A percentile compares a stretch with the other conserved stretches of the same genome.
Conservation (phyloP, 1,139 yeast species). For the Meyerozyma guilliermondii region DNA sequence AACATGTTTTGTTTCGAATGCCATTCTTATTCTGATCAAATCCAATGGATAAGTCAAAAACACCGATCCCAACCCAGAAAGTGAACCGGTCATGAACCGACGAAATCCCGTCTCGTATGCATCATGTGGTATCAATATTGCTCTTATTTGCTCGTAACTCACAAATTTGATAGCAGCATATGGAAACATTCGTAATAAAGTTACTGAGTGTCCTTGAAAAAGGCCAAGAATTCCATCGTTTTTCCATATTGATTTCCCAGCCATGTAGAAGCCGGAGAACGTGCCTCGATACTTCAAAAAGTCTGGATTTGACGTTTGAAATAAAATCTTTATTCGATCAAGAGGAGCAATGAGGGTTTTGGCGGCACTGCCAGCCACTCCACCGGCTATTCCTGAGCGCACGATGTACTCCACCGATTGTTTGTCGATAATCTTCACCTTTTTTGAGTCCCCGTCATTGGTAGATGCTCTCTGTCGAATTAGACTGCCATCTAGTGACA, state of each 20-base stretch:
- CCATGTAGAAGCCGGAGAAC: conserved; percentile 67
- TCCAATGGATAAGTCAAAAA: conserved; percentile 91
- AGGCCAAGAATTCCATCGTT: conserved; percentile 79
- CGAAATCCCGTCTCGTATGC: conserved; percentile 74
- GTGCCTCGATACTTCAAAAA: conserved; percentile 78
- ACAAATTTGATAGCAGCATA: conserved; percentile 97
- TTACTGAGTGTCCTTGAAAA: conserved; percentile 94
- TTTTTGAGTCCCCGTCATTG: not conserved
- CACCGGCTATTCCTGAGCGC: conserved; percentile 90
- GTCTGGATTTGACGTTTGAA: conserved; percentile 93
- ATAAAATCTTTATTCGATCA: conserved; percentile 88
- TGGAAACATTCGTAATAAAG: conserved; percentile 86
- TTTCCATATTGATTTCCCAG: conserved; percentile 60
- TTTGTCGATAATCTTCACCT: conserved; percentile 43
- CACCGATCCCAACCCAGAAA: conserved; percentile 84
- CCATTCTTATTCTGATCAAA: conserved; percentile 82
- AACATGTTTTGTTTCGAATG: conserved; percentile 66
- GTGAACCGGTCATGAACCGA: conserved; percentile 82
- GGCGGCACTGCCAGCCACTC: conserved; percentile 92
- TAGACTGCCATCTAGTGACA: not conserved
- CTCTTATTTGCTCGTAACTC: conserved; percentile 91
- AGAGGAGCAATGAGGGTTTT: conserved; percentile 93
- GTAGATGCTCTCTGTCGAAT: not conserved
- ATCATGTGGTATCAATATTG: conserved; percentile 69
- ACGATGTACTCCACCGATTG: conserved; percentile 73